Percentiles rank a stretch among this genome's conserved stretches.
phyloP scores from a whole-genome alignment of 75 land plant genomes.

The Adiantum capillusveneris region DNA sequence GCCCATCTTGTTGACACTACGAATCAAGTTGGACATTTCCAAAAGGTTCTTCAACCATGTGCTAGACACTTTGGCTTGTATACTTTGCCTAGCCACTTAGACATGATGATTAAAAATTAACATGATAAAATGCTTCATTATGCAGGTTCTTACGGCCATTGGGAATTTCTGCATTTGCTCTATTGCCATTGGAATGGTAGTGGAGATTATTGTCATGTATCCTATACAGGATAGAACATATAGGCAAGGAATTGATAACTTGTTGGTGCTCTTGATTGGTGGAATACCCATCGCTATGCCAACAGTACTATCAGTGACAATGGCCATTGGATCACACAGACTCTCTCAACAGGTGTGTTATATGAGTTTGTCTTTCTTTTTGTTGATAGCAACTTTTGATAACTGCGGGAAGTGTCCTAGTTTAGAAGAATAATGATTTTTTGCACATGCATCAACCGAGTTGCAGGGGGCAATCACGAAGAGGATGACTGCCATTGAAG shows the following conservation, averaged over 20 bases:
- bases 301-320: constrained; percentile 85
- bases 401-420: too few relatives aligned
- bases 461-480: constrained; percentile 92
- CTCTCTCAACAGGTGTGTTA: constrained; percentile 80
- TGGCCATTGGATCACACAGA: constrained; percentile 93
- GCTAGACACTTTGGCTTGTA: too few relatives aligned
- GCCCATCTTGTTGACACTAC: constrained; percentile 93
- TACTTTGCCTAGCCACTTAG: too few relatives aligned
- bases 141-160: constrained; percentile 56
- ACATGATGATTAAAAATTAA: too few relatives aligned
- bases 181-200: constrained; percentile 75
- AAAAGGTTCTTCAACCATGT: constrained; percentile 51
- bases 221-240: constrained; percentile 69
- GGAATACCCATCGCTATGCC: constrained; percentile 98
- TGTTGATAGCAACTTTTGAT: too few relatives aligned
- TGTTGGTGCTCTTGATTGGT: constrained; percentile 85
- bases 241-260: constrained; percentile 84
- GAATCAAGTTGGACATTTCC: constrained; percentile 90
- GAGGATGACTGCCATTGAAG: constrained; percentile 98
- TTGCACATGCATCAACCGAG: too few relatives aligned
- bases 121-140: too few relatives aligned
- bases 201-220: constrained; percentile 84
- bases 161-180: constrained; percentile 95
- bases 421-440: too few relatives aligned
- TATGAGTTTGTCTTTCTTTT: too few relatives aligned